These are phyloP conservation scores for Cadophora luteo-olivacea DNA, from an alignment of 2,329 filamentous ascomycete genomes.

Conservation along the genomic window DNA sequence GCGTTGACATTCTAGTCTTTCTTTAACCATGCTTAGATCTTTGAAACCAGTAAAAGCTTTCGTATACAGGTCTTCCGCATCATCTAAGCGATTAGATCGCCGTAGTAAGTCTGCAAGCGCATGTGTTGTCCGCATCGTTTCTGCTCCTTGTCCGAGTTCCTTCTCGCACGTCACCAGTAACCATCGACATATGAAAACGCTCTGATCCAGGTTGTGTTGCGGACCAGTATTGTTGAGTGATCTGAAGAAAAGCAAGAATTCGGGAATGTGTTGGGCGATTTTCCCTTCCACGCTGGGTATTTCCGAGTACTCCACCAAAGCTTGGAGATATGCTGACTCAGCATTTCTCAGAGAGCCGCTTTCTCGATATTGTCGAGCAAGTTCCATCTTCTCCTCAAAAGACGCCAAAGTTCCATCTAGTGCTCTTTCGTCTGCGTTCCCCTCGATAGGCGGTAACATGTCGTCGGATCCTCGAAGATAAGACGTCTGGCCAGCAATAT, in stretches of 20 bases:
- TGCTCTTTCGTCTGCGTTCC: slow-evolving; percentile 11
- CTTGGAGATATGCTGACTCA: slow-evolving; percentile 22
- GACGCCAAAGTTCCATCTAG: slow-evolving; percentile 12
- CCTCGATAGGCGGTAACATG: slow-evolving; percentile 17
- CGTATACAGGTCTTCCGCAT: slow-evolving; percentile 19
- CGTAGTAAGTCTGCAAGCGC: slow-evolving; percentile 14
- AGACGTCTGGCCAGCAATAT: slow-evolving; percentile 12
- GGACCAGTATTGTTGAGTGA: slow-evolving; percentile 5
- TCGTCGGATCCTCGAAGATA: slow-evolving; percentile 19
- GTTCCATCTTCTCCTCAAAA: slow-evolving; percentile 16
- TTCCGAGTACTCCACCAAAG: slow-evolving; percentile 20
- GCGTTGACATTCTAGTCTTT: slow-evolving; percentile 21
- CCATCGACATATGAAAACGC: slow-evolving; percentile 23
- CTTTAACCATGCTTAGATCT: slow-evolving; percentile 9
- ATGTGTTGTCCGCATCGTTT: slow-evolving; percentile 18
- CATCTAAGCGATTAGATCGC: slow-evolving; percentile 7
- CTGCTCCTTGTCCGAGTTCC: slow-evolving; percentile 17
- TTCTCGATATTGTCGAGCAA: slow-evolving; percentile 17
- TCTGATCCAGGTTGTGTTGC: slow-evolving; percentile 16
- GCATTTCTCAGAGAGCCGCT: slow-evolving; percentile 17
- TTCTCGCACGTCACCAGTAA: slow-evolving; percentile 20
- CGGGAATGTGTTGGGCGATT: slow-evolving; percentile 11
- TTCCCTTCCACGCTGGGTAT: slow-evolving; percentile 21
- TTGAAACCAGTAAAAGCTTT: slow-evolving; percentile 18
- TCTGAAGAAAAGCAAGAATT: slow-evolving; percentile 19